Base-by-base conservation (phyloP, 768 basidiomycete genomes). In the Phallus indusiatus region DNA sequence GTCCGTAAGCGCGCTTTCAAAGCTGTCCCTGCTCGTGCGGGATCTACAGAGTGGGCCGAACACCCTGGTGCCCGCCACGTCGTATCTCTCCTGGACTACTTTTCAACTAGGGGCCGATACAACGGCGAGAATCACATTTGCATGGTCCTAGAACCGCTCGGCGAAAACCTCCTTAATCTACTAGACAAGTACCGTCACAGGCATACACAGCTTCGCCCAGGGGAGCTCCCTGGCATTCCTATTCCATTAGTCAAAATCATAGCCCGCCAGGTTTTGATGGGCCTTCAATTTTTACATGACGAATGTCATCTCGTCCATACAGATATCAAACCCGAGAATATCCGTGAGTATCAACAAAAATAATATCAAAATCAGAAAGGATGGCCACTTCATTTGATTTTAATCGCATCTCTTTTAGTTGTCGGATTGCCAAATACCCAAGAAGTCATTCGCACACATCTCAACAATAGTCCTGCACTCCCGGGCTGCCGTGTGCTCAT, bases 241-340 rank as follows among this genome's bases (percentile, higher is more conserved):
- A 81, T 81, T 28, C 76, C 83, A 46, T 78, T 94, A 54, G 91
- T 95, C 64, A 93, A 90, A 72, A 75, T 86, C 58, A 90, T 96
- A 63, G 80, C 88, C 16, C 89, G 80, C 71, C 94, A 96, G 70
- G 76, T 95, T 51, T 78, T 96, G 49, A 82, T 93, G 17, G 94
- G 92, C 24, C 77, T 95, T 59, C 85, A 94, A 69, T 96, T 94
- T 70, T 81, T 96, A 12, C 94, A 96, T 66, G 88, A 92, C 22
- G 90, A 92, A 71, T 94, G 92, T 71, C 84, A 90, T 67, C 80
- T 95, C 46, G 90, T 94, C 24, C 94, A 96, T 68, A 96, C 94
- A 20, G 88, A 90, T 65, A 86, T 94, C 60, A 94, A 96, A 72
- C 94, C 93, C 57, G 94, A 96, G 77, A 96, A 96, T 68, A 92